These are phyloP conservation scores for Jacaranda mimosifolia DNA, from an alignment of 257 asterid species.

Conservation along the genomic window DNA sequence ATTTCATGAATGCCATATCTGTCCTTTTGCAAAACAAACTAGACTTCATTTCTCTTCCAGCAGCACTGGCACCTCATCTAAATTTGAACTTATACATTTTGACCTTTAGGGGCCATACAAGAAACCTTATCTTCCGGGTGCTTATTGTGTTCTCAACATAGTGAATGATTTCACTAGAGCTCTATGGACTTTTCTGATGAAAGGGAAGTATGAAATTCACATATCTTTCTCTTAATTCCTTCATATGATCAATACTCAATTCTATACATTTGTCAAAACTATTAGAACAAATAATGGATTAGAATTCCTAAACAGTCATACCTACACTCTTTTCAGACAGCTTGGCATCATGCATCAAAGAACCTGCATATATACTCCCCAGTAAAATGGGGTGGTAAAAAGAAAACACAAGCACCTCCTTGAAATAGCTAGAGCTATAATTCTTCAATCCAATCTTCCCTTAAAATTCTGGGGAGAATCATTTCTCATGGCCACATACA, in stretches of 20 bases:
- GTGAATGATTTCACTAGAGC: not conserved
- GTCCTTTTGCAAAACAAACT: not conserved
- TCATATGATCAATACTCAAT: not conserved
- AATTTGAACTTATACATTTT: not conserved
- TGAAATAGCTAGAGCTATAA: not conserved
- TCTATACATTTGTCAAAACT: not conserved
- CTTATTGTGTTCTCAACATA: not conserved
- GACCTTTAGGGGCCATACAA: not conserved
- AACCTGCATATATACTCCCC: not conserved
- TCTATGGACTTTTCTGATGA: not conserved
- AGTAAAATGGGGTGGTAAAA: not conserved
- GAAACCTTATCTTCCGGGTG: not conserved
- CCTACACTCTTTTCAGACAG: not conserved
- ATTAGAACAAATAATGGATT: not conserved
- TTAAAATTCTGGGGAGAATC: not conserved
- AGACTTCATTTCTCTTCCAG: not conserved
- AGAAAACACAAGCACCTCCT: not conserved
- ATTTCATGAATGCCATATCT: not conserved
- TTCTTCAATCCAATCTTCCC: not conserved
- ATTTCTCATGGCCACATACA: not conserved
- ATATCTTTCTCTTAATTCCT: not conserved
- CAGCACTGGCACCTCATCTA: not conserved
- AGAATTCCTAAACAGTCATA: not conserved
- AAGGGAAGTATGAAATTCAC: not conserved
- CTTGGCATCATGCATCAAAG: not conserved